Evolutionary conservation across 169 alveolate genomes (phyloP), one percentile per base, ranked within the genome.

Genomic region (Eimeria brunetti): DNA sequence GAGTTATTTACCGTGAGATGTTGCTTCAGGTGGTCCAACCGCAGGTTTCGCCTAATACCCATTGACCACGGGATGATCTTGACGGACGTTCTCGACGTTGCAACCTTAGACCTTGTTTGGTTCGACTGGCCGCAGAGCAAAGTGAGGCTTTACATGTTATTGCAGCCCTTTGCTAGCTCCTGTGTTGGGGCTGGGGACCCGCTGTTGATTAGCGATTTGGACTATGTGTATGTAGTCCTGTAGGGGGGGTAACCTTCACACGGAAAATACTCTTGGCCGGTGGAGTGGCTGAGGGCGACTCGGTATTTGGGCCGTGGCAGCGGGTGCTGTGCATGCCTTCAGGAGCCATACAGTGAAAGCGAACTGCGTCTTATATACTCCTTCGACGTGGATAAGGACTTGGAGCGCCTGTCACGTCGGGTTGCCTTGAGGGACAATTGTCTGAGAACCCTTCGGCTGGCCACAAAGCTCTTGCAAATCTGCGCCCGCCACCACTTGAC

Each of bases 51-150:
- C 89, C 97, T 99, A 64, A 98, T 99, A 30, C 99, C 99, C n/a
- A 99, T 99, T 51, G 99, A 99, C 96, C 99, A 99, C 97, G 99
- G 99, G 2, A 96, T 99, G 73, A 98, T 99, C 64, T 97, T 99
- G 96, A 99, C 99, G 18, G 99, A 99, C 96, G 98, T 97, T 67
- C 97, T 99, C 58, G 99, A 99, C 96, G 99, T 99, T 4, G 98
- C 99, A n/a, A 98, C 99, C 73, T 97, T 98, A 96, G 99, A 99
- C 80, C 96, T 99, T 88, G 99, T 99, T 30, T 99, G 99, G 99
- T 98, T 98, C 96, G 99, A 98, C 30, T 99, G 99, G 99, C 99
- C 99, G 1, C 99, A 99, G 89, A 97, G 99, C 78, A 97, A 98
- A 89, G 96, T 97, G 60, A 96, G 98, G 46, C 33, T 20, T 71